Base-by-base conservation (phyloP, 108 stramenopile genomes). In the Chaetoceros tenuissimus region DNA sequence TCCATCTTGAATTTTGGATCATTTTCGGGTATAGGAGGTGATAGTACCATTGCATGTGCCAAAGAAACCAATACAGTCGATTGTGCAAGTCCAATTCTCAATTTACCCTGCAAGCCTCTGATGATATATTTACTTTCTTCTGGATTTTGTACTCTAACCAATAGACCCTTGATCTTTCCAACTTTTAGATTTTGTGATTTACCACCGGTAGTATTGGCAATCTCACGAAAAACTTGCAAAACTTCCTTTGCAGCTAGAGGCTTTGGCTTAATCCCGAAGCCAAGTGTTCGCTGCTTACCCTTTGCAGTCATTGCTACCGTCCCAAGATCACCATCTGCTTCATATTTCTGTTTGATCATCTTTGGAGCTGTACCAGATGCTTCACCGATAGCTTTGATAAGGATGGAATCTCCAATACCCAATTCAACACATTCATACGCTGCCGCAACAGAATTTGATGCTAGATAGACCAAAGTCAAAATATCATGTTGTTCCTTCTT, bases 81-180 rank as follows among this genome's bases (percentile, higher is more conserved):
- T 55, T 87, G 81, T 1, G 98, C 94, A 56, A 97, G 64, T 20
- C 99, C 98, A 63, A 98, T 96, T 21, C 99, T 75, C 45, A 99
- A 80, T 73, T 98, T 99, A 17, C 98, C 97, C 75, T 99, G 98
- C 53, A 99, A 82, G 21, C 95, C 96, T 2, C 99, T 86, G 29
- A 99, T 87, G 53, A 99, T 84, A 78, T 95, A 99, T 61, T 96
- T 95, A 31, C 94, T 71, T 74, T 99, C 98, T 23, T 61, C 26
- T 3, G 84, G 89, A 25, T 76, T 61, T 48, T 50, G 25, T 31
- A 72, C 87, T 2, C 75, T 62, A 23, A 94, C 85, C 30, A 99
- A 70, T 49, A 99, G 64, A 47, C 74, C 76, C 54, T 97, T 90
- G 73, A 99, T 99, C 55, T 80, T 68, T 40, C 86, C 83, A 17